Evolutionary conservation across 2,329 filamentous ascomycete species (phyloP), one percentile per base, ranked within the genome.

Genomic region (Meredithiella fracta): DNA sequence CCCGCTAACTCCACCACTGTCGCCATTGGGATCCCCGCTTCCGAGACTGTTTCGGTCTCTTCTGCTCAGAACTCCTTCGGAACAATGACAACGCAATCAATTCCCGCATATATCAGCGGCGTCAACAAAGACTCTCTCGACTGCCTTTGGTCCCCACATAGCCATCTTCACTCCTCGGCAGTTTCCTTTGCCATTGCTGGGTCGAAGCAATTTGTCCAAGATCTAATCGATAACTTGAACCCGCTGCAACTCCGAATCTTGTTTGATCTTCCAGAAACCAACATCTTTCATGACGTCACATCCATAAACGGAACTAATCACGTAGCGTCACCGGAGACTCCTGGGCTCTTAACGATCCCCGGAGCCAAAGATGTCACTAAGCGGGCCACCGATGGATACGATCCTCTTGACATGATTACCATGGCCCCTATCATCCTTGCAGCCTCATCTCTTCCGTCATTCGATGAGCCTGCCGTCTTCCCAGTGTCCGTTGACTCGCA

Each of bases 41-140:
- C n/a, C 8, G 51, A 20, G 1, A 47, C 49, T 4, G 25, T 42
- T 22, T 9, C 7, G 20, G 40, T n/a, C 40, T n/a, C 40, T 44
- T 31, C 34, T 47, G 11, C 14, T 22, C 20, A 44, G 15, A n/a
- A 22, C 14, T 34, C n/a, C 25, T 4, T 15, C 17, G 8, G 8
- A 14, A n/a, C 22, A 9, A 55, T 17, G 42, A 14, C 15, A 2
- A 37, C 26, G 38, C 23, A 40, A 5, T 9, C 25, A 5, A 25
- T 23, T 2, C 37, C 56, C 4, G 17, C n/a, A 9, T 51, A 56
- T 15, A 26, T 56, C 11, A 31, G 22, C 4, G 59, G 57, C 17
- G 53, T 59, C n/a, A 60, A 60, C 52, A 60, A 60, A 38, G 59
- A 60, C 54, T 57, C 54, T 4, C 25, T 59, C 31, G 53, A 57